Evolutionary conservation across 1,284 basidiomycete species (phyloP), one percentile per base, ranked within the genome.

Genomic region (Microbotryomycetes sp.): DNA sequence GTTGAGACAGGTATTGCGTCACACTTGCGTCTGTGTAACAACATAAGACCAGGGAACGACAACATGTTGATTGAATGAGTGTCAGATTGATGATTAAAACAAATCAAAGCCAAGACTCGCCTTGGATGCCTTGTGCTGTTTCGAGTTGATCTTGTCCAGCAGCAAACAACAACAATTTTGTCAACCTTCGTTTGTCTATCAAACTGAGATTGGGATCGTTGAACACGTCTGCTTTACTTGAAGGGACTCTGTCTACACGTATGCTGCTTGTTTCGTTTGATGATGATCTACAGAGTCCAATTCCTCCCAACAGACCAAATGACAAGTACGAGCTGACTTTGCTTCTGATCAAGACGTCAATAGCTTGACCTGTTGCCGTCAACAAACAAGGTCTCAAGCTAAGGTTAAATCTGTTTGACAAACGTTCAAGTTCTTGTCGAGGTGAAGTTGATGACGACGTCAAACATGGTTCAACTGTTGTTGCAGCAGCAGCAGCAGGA

Each of bases 171-270:
- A 98, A 78, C 69, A 96, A 90, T 66, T 93, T 90, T 89, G 97
- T 97, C 45, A 98, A 79, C 45, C 87, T 81, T 48, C 93, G 81
- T 78, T 97, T 98, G 64, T 94, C 90, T 36, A 93, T 75, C 6
- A 97, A 80, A 3, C 81, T 81, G 15, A 97, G 82, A 4, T 80
- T 80, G 72, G 85, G 86, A 76, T 84, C 86, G 77, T 88, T 92
- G 81, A 98, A 97, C 25, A 98, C 83, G 64, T 92, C 89, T 75
- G 94, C 92, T 75, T 97, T 97, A 77, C 84, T 89, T 29, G 86
- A 85, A 0, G 94, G 94, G 0, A 97, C 93, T 51, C 78, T 80
- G 68, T 81, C 82, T 45, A 87, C 77, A 57, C 50, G 19, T 51
- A 56, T 25, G 55, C 55, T 14, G 59, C 30, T 50, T 52, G 56